phyloP scores from a whole-genome alignment of 1,139 yeast species.

The Yamadazyma siamensis region DNA sequence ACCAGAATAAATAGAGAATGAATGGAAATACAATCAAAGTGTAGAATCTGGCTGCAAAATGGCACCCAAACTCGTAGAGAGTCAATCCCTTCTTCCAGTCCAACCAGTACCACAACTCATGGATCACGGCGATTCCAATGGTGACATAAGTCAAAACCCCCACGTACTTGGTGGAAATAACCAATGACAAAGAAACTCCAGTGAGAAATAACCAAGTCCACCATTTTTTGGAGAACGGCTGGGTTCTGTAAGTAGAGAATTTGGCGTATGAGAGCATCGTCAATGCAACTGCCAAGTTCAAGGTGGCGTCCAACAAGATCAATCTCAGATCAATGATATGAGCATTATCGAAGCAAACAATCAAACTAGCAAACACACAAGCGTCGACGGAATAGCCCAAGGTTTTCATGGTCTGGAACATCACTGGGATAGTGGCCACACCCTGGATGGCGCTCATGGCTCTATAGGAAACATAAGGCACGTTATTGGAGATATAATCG shows the following conservation, averaged over 20 bases:
- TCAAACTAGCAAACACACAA: slow-evolving; percentile 72
- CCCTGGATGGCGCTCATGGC: slow-evolving; percentile 81
- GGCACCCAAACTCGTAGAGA: slow-evolving; percentile 55
- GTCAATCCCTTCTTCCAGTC: slow-evolving; percentile 72
- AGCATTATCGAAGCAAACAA: slow-evolving; percentile 86
- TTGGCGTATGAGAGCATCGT: slow-evolving; percentile 76
- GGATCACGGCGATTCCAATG: slow-evolving; percentile 78
- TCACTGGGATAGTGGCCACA: slow-evolving; percentile 72
- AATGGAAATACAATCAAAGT: slow-evolving; percentile 80
- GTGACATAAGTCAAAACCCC: slow-evolving; percentile 90
- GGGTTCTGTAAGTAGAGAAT: slow-evolving; percentile 67
- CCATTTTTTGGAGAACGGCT: slow-evolving; percentile 72
- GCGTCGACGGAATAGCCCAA: slow-evolving; percentile 78
- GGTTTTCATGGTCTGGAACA: slow-evolving; percentile 80
- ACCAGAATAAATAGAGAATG: slow-evolving; percentile 83
- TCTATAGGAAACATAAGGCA: slow-evolving; percentile 89
- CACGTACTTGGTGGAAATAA: slow-evolving; percentile 90
- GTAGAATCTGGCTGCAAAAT: slow-evolving; percentile 72
- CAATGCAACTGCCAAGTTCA: slow-evolving; percentile 75
- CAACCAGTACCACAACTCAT: slow-evolving; percentile 83
- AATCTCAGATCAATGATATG: slow-evolving; percentile 89
- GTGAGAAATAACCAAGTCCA: slow-evolving; percentile 84
- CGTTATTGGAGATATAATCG: slow-evolving; percentile 67
- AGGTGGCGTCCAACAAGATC: slow-evolving; percentile 86
- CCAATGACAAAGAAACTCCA: slow-evolving; percentile 84